Percentiles rank a stretch among this genome's conserved stretches.
Conservation (phyloP, 1,139 yeast species). For the Blastobotrys ciferrii region DNA sequence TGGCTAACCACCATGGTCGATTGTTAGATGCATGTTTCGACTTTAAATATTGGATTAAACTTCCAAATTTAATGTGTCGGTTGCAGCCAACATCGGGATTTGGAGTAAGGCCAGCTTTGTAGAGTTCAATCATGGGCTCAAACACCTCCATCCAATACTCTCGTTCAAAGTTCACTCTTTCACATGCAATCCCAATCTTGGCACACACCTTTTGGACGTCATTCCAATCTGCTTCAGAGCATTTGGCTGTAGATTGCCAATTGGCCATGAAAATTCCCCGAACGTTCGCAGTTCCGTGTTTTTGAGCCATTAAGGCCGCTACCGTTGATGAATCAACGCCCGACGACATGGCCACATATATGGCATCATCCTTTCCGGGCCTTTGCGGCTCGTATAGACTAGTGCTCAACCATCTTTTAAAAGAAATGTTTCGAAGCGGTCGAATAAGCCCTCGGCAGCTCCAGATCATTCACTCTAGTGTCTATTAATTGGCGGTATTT, state of each 20-base stretch:
- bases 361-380: slow-evolving; percentile 33
- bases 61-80: slow-evolving; percentile 81
- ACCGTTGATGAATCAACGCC: slow-evolving; percentile 95
- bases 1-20: slow-evolving; percentile 76
- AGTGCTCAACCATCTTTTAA: background rate
- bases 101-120: slow-evolving; percentile 76
- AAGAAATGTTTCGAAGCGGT: background rate
- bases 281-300: slow-evolving; percentile 47
- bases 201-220: slow-evolving; percentile 69
- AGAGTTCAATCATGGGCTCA: slow-evolving; percentile 80
- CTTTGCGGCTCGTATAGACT: background rate
- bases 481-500: background rate
- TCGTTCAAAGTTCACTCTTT: slow-evolving; percentile 76
- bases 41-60: slow-evolving; percentile 53
- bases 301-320: slow-evolving; percentile 64
- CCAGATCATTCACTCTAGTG: background rate
- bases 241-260: slow-evolving; percentile 71
- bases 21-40: slow-evolving; percentile 22
- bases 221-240: slow-evolving; percentile 87
- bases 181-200: slow-evolving; percentile 63
- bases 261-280: slow-evolving; percentile 89
- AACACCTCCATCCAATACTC: slow-evolving; percentile 94
- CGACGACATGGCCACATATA: slow-evolving; percentile 89
- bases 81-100: slow-evolving; percentile 95
- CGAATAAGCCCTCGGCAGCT: background rate